phyloP scores from a whole-genome alignment of 192 early-diverging fungal species.

The Dispira simplex region DNA sequence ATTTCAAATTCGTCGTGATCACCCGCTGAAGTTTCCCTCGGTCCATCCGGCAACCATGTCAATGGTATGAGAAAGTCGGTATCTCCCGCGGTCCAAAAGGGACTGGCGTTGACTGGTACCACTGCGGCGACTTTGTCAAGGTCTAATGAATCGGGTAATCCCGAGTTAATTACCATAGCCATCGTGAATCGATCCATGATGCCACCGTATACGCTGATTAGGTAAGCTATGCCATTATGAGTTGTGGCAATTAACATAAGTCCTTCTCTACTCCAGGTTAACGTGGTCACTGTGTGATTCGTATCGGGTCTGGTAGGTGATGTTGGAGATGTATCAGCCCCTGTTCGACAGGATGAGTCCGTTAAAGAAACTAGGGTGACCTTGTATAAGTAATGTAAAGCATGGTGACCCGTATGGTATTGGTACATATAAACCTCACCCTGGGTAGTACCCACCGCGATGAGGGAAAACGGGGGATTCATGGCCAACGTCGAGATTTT shows the following conservation, averaged over 20 bases:
- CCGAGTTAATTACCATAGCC: too few relatives aligned
- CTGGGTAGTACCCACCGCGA: conserved; percentile 16
- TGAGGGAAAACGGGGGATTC: conserved; percentile 15
- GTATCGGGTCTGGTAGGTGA: background rate
- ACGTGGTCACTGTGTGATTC: background rate
- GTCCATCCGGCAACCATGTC: too few relatives aligned
- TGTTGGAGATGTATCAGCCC: background rate
- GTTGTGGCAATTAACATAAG: background rate
- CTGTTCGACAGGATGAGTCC: background rate
- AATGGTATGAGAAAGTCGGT: conserved; percentile 14
- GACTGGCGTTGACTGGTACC: background rate
- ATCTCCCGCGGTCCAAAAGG: conserved; percentile 14
- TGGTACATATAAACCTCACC: conserved; percentile 18
- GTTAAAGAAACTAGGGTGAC: background rate
- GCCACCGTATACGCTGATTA: background rate
- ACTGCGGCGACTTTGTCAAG: too few relatives aligned
- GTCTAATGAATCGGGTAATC: too few relatives aligned
- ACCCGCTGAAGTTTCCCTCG: too few relatives aligned
- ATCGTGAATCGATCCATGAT: background rate
- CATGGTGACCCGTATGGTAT: background rate
- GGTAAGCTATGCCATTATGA: background rate
- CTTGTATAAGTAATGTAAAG: background rate
- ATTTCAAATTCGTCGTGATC: too few relatives aligned
- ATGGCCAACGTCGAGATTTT: conserved; percentile 12
- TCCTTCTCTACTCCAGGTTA: background rate